phyloP scores from a whole-genome alignment of 768 basidiomycete genomes.

The Pulveroboletus sp. region DNA sequence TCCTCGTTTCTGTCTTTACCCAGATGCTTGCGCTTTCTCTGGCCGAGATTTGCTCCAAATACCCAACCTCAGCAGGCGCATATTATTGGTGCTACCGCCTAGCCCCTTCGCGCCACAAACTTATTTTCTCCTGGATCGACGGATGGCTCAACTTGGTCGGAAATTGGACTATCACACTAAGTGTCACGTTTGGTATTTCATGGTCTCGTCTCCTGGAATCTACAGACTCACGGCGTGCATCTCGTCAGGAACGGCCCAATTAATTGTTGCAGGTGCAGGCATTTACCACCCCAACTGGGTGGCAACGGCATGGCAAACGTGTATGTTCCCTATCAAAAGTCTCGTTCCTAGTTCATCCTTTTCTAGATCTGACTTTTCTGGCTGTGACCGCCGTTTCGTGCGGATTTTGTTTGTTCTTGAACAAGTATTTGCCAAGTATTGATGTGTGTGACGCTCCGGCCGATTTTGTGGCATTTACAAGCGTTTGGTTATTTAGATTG shows the following conservation, averaged over 20 bases:
- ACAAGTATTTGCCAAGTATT: constrained; percentile 43
- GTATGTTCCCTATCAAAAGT: constrained; percentile 26
- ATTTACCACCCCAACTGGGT: constrained; percentile 58
- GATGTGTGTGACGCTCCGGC: constrained; percentile 35
- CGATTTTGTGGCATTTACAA: background rate
- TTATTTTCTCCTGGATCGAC: constrained; percentile 58
- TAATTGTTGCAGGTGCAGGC: constrained; percentile 53
- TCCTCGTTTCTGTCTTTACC: constrained; percentile 45
- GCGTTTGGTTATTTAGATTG: constrained; percentile 34
- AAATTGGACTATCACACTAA: constrained; percentile 64
- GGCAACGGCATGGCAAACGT: constrained; percentile 56
- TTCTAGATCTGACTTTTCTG: constrained; percentile 50
- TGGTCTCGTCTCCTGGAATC: background rate
- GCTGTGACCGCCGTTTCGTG: constrained; percentile 46
- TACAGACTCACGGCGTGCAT: background rate
- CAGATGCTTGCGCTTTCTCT: constrained; percentile 49
- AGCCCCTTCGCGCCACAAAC: constrained; percentile 45
- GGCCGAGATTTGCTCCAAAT: constrained; percentile 56
- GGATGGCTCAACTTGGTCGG: constrained; percentile 68
- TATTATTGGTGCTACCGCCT: constrained; percentile 67
- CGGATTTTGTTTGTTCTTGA: constrained; percentile 52
- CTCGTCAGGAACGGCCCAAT: constrained; percentile 49
- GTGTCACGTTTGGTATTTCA: constrained; percentile 51
- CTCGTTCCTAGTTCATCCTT: background rate
- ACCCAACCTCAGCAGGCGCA: constrained; percentile 57